Evolutionary conservation across 1,139 yeast species (phyloP).

Genomic region (Suzukiozyma palmioleophila): DNA sequence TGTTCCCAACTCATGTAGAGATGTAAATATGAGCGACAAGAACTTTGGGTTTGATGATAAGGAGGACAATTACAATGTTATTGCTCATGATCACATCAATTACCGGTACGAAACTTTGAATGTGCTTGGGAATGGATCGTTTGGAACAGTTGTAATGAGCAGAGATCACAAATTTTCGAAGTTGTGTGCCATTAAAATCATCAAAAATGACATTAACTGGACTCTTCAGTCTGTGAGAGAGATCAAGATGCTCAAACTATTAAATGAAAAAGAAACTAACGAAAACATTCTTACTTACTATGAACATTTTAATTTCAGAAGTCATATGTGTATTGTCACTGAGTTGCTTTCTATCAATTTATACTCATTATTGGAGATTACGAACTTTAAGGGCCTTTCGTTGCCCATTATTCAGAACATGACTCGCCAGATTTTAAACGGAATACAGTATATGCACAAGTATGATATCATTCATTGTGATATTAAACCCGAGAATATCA

Average conservation of each 20-base stretch:
- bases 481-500: constrained; percentile 65
- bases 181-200: constrained; percentile 69
- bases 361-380: constrained; percentile 60
- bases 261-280: constrained; percentile 20
- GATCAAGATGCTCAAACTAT: constrained; percentile 58
- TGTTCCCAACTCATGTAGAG: constrained; percentile 23
- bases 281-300: constrained; percentile 45
- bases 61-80: constrained; percentile 56
- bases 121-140: constrained; percentile 73
- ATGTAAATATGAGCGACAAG: constrained; percentile 37
- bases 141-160: constrained; percentile 75
- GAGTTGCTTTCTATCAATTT: constrained; percentile 68
- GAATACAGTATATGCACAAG: constrained; percentile 56
- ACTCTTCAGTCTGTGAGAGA: constrained; percentile 77
- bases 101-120: constrained; percentile 64
- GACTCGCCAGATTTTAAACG: constrained; percentile 53
- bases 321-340: constrained; percentile 79
- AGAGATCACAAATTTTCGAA: constrained; percentile 58
- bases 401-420: constrained; percentile 47
- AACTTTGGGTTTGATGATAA: constrained; percentile 76
- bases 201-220: constrained; percentile 71
- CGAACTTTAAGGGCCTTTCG: constrained; percentile 58
- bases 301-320: constrained; percentile 75
- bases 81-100: constrained; percentile 67
- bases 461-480: constrained; percentile 73